These are phyloP conservation scores for Didymella glomerata DNA, from an alignment of 2,329 filamentous ascomycete species.

Conservation along the genomic window DNA sequence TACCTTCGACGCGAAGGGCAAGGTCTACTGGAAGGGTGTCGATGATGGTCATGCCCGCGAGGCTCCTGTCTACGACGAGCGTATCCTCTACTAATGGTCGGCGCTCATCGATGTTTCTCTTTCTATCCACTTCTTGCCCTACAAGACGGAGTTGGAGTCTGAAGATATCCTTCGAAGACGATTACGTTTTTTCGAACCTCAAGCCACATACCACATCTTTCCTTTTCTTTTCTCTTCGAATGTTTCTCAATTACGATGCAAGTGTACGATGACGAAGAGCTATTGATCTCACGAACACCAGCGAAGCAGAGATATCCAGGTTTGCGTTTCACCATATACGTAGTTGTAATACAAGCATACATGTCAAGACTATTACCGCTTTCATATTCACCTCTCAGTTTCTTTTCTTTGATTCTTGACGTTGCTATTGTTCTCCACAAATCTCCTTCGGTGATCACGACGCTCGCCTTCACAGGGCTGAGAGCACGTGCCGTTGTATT, in stretches of 20 bases:
- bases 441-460: neutral
- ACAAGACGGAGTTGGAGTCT: constrained; percentile 10
- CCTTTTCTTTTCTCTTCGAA: constrained; percentile 13
- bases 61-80: constrained; percentile 55
- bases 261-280: constrained; percentile 12
- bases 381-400: neutral
- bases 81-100: constrained; percentile 43
- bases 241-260: constrained; percentile 11
- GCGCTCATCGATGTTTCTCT: neutral
- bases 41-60: constrained; percentile 53
- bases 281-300: constrained; percentile 7
- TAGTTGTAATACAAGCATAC: constrained; percentile 21
- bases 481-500: neutral
- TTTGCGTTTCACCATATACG: constrained; percentile 12
- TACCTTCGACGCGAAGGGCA: constrained; percentile 56
- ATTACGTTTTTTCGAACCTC: neutral
- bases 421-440: neutral
- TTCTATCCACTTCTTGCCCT: neutral
- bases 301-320: constrained; percentile 22
- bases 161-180: constrained; percentile 16
- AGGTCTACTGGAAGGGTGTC: constrained; percentile 52
- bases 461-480: constrained; percentile 5
- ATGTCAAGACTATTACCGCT: neutral
- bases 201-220: constrained; percentile 7
- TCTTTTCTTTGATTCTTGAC: neutral